phyloP scores from a whole-genome alignment of 768 basidiomycete species.

The Terana coerulea region DNA sequence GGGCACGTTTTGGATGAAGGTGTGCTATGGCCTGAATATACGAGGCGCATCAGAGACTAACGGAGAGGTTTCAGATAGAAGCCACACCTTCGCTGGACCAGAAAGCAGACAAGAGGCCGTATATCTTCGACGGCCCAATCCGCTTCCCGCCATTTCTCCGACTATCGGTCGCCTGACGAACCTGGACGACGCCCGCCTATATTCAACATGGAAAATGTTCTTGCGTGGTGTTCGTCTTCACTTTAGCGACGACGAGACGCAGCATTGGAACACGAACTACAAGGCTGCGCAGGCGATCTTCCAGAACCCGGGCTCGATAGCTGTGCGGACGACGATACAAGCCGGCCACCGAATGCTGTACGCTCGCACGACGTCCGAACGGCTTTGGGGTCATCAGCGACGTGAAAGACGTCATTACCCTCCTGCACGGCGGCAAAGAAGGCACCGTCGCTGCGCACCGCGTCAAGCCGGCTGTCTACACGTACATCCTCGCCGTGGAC shows the following conservation, averaged over 20 bases:
- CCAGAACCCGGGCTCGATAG: slow-evolving; percentile 53
- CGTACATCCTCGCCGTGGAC: slow-evolving; percentile 74
- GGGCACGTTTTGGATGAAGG: slow-evolving; percentile 72
- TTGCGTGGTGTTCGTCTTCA: slow-evolving; percentile 54
- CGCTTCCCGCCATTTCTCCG: slow-evolving; percentile 67
- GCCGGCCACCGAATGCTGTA: slow-evolving; percentile 74
- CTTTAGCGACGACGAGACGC: slow-evolving; percentile 51
- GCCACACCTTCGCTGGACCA: slow-evolving; percentile 40
- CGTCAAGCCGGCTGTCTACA: slow-evolving; percentile 81
- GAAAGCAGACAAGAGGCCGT: slow-evolving; percentile 42
- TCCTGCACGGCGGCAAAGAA: slow-evolving; percentile 42
- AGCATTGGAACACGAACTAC: slow-evolving; percentile 67
- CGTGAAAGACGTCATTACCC: slow-evolving; percentile 41
- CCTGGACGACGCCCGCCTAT: slow-evolving; percentile 57
- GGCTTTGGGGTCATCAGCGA: slow-evolving; percentile 55
- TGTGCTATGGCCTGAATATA: slow-evolving; percentile 24
- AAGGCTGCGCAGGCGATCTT: slow-evolving; percentile 73
- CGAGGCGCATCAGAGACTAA: no score
- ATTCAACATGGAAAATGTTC: slow-evolving; percentile 77
- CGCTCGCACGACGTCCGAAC: slow-evolving; percentile 59
- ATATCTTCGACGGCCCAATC: slow-evolving; percentile 71
- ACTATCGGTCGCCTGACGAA: slow-evolving; percentile 63
- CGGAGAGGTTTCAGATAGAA: no score
- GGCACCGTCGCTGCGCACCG: slow-evolving; percentile 33
- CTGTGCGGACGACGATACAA: slow-evolving; percentile 66